Percentiles rank a stretch among this genome's conserved stretches.
Conservation (phyloP, 2,329 filamentous ascomycete species). For the Aspergillus texensis region DNA sequence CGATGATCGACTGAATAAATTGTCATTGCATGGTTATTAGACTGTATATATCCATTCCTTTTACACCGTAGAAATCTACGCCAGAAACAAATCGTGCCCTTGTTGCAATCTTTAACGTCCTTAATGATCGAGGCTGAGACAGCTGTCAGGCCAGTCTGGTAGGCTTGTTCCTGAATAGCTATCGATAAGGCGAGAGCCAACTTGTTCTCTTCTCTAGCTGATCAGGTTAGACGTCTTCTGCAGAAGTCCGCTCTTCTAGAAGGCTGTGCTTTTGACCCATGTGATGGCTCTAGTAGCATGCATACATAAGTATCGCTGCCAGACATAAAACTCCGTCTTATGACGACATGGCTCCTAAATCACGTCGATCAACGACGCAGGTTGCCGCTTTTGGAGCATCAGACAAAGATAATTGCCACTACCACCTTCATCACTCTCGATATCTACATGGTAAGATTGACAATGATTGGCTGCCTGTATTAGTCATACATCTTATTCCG, state of each 20-base stretch:
- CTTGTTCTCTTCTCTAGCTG: neutral
- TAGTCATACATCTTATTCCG: neutral
- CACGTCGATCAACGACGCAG: neutral
- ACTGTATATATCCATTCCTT: neutral
- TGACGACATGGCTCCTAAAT: neutral
- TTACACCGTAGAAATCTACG: neutral
- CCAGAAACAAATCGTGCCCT: neutral
- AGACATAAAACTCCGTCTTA: no score
- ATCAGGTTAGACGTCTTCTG: neutral
- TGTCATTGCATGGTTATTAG: slow-evolving; percentile 10
- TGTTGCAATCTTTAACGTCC: neutral
- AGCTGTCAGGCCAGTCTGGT: neutral
- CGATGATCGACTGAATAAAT: slow-evolving; percentile 26
- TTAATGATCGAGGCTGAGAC: neutral
- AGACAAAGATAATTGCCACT: neutral
- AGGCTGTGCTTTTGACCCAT: no score
- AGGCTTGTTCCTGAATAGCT: neutral
- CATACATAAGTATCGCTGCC: no score
- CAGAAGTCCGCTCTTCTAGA: neutral
- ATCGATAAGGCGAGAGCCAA: neutral
- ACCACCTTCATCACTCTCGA: neutral
- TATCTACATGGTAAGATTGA: neutral
- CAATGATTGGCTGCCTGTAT: neutral
- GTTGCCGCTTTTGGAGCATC: neutral
- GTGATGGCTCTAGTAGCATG: no score